Conservation (phyloP, 2,329 filamentous ascomycete genomes). For the Fusarium austroafricanum region DNA sequence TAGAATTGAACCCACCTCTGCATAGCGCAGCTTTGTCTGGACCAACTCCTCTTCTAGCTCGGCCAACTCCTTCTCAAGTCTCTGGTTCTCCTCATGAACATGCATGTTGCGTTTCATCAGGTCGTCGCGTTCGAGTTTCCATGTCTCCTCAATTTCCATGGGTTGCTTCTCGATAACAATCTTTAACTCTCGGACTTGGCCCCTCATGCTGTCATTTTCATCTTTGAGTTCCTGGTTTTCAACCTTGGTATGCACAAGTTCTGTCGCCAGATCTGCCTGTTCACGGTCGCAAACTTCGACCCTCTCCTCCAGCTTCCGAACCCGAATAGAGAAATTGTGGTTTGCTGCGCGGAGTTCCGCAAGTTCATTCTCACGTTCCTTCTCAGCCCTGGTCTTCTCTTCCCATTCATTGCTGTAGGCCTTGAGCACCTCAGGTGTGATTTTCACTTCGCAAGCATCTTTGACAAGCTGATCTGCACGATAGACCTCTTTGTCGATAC, state of each 20-base stretch:
- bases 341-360: slow-evolving; percentile 77
- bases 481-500: slow-evolving; percentile 94
- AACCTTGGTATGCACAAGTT: slow-evolving; percentile 91
- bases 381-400: slow-evolving; percentile 85
- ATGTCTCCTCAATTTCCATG: slow-evolving; percentile 82
- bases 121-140: slow-evolving; percentile 87
- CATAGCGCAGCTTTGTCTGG: slow-evolving; percentile 92
- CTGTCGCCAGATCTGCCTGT: slow-evolving; percentile 89
- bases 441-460: slow-evolving; percentile 88
- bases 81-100: slow-evolving; percentile 92
- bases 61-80: slow-evolving; percentile 86
- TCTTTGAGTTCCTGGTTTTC: slow-evolving; percentile 91
- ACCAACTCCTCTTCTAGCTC: slow-evolving; percentile 95
- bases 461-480: slow-evolving; percentile 92
- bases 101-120: slow-evolving; percentile 93
- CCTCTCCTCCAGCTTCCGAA: slow-evolving; percentile 88
- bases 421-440: slow-evolving; percentile 85
- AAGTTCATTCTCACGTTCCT: slow-evolving; percentile 84
- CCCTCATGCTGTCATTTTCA: slow-evolving; percentile 86
- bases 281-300: slow-evolving; percentile 90
- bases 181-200: slow-evolving; percentile 86
- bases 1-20: slow-evolving; percentile 78
- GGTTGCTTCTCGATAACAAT: slow-evolving; percentile 91
- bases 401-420: slow-evolving; percentile 90
- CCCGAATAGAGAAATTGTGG: slow-evolving; percentile 73